Evolutionary conservation across 1,284 basidiomycete species (phyloP), one percentile per base, ranked within the genome.

Genomic region (Ustilago bromivora): DNA sequence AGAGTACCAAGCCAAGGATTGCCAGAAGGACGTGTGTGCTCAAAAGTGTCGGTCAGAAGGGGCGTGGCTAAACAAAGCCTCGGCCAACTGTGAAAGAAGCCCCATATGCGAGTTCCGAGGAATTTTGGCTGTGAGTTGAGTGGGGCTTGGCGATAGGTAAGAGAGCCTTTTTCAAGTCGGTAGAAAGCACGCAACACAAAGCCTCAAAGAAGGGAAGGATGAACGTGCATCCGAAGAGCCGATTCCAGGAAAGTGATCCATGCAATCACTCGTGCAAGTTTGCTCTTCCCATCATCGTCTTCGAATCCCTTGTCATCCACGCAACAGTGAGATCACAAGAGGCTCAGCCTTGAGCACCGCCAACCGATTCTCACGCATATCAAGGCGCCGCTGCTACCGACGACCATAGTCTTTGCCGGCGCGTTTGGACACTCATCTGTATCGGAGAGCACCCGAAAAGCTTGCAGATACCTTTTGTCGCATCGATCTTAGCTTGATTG

Each of bases 171-270:
- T 54, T 52, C 51, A 52, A 31, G 12, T 31, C 31, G 5, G 47
- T 19, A 15, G 46, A 38, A 10, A 41, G 12, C 47, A 51, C 19
- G 28, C 51, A 52, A 52, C 49, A 51, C 49, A 51, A 7, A 51
- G n/a, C 12, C 9, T 15, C 49, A 12, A 51, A 9, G 23, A 28
- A 28, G 23, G 23, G 3, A 28, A 49, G 49, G 49, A 31, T 51
- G 49, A 51, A 51, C 49, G 53, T 54, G 53, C 53, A 54, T 54
- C 53, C 34, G 53, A 54, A n/a, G 34, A 36, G 31, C 34, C 53
- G 53, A 54, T 54, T 54, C 53, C 53, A n/a, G n/a, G 12, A 34
- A 51, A 51, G 49, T 51, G 23, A 51, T 13, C 23, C 49, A 51
- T 32, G 7, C 51, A 52, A 52, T 52, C 28, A 32, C 51, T 5